Conservation (phyloP, 2,329 filamentous ascomycete species). For the Talaromyces islandicus region DNA sequence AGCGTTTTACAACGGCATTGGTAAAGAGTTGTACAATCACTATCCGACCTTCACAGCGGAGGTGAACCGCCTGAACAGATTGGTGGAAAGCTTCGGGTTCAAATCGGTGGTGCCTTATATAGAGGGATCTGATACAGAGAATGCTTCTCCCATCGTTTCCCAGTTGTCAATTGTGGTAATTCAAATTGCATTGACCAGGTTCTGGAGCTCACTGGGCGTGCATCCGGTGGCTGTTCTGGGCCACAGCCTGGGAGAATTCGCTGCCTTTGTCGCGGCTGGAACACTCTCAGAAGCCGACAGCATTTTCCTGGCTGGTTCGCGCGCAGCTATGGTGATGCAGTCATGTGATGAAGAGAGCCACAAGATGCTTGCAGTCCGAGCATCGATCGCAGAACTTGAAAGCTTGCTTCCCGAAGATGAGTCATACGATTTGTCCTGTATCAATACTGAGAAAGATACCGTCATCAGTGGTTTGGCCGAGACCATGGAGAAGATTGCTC, state of each 20-base stretch:
- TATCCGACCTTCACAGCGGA: constrained; percentile 20
- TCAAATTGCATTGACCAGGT: constrained; percentile 24
- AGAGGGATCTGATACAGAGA: constrained; percentile 6
- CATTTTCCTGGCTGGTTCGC: constrained; percentile 24
- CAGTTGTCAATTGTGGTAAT: constrained; percentile 34
- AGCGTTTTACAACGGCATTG: constrained; percentile 17
- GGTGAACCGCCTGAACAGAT: constrained; percentile 22
- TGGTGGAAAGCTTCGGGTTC: constrained; percentile 24
- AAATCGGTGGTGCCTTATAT: constrained; percentile 20
- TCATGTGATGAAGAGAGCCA: neutral
- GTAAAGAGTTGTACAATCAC: constrained; percentile 22
- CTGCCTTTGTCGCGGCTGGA: constrained; percentile 23
- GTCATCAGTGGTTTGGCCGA: constrained; percentile 34
- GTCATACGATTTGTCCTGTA: constrained; percentile 23
- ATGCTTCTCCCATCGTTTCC: constrained; percentile 15
- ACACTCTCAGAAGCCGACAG: constrained; percentile 22
- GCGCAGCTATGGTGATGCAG: constrained; percentile 21
- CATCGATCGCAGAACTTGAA: neutral
- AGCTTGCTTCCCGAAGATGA: constrained; percentile 38
- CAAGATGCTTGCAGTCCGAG: constrained; percentile 1
- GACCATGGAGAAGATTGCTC: constrained; percentile 47
- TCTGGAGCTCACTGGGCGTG: constrained; percentile 26
- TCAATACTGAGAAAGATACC: constrained; percentile 37
- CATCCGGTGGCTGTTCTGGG: constrained; percentile 24
- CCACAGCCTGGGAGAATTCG: constrained; percentile 28